Percentiles rank a stretch among this genome's conserved stretches.
These are phyloP conservation scores for Saccharomyces hybrid DNA, from an alignment of 1,139 yeast species.

Conservation along the genomic window DNA sequence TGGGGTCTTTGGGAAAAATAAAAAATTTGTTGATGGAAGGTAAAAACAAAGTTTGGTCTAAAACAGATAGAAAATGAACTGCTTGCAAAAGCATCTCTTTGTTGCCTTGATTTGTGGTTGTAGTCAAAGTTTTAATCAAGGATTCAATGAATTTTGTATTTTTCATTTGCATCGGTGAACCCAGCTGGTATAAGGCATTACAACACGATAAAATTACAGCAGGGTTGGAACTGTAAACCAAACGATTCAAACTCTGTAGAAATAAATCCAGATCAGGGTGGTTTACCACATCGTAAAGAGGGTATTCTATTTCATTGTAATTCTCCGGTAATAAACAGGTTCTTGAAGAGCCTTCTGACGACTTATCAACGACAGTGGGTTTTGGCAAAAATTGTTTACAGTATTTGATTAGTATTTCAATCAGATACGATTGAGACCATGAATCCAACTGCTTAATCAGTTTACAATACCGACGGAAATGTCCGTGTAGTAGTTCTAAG, in stretches of 20 bases:
- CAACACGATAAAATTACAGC: constrained; percentile 57
- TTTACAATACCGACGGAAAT: constrained; percentile 55
- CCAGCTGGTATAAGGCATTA: constrained; percentile 46
- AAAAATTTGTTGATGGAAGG: constrained; percentile 46
- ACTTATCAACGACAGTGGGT: constrained; percentile 37
- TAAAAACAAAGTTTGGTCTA: constrained; percentile 42
- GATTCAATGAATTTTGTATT: constrained; percentile 45
- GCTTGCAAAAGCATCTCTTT: constrained; percentile 39
- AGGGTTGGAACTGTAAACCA: constrained; percentile 49
- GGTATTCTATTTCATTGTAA: constrained; percentile 34
- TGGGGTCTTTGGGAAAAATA: constrained; percentile 51
- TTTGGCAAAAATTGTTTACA: constrained; percentile 50
- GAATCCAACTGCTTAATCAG: constrained; percentile 55
- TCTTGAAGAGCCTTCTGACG: constrained; percentile 24
- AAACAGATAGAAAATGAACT: constrained; percentile 36
- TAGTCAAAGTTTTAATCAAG: constrained; percentile 38
- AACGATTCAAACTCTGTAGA: constrained; percentile 38
- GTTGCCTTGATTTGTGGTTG: constrained; percentile 33
- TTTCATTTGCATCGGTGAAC: constrained; percentile 45
- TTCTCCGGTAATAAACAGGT: constrained; percentile 38
- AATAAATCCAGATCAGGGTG: constrained; percentile 55
- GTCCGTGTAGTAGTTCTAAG: constrained; percentile 63
- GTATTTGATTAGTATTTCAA: constrained; percentile 64
- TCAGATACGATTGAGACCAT: constrained; percentile 59
- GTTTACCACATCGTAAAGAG: constrained; percentile 38